Evolutionary conservation across 108 stramenopile genomes (phyloP), one percentile per base, ranked within the genome.

Genomic region (Stephanodiscus minutulus): DNA sequence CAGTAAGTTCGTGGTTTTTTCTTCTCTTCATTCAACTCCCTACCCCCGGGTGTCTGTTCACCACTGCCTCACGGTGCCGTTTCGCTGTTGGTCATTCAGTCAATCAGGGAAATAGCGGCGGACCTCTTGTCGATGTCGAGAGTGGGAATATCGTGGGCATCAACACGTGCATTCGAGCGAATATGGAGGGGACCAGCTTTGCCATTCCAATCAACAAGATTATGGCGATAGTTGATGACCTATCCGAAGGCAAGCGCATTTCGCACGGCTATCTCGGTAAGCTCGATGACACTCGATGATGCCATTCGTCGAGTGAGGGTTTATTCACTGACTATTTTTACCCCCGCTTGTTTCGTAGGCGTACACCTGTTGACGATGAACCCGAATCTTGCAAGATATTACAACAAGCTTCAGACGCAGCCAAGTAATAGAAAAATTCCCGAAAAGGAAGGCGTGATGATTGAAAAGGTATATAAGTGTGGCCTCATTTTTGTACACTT

Each of bases 171-270:
- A 93, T 95, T 41, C 76, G 93, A 17, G 91, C 91, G 1, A 93
- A 97, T 67, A 92, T 93, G 88, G 91, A 92, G 79, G 94, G 92
- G 20, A 95, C 92, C 31, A 85, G 85, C 36, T 97, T 95, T 81
- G 91, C 93, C 9, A 92, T 95, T 53, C 96, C 96, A 43, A 93
- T 91, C 50, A 93, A 95, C 66, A 82, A 89, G 27, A 90, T 90
- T 21, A 70, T 79, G 60, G 87, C 82, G 20, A 88, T 92, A 62
- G 86, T 92, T 61, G 54, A 87, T 27, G 86, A 90, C 60, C 57
- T 93, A 24, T 82, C 89, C 4, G 70, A 76, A 69, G 93, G 91
- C 41, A 76, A 74, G 31, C 78, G 81, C 35, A 88, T 93, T 8
- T 83, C 83, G 9, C 96, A 96, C 74, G 91, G 93, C 10, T 97